A percentile compares a stretch with the other conserved stretches of the same genome.
Conservation (phyloP, 2,329 filamentous ascomycete genomes). For the Scedosporium minutisporum region DNA sequence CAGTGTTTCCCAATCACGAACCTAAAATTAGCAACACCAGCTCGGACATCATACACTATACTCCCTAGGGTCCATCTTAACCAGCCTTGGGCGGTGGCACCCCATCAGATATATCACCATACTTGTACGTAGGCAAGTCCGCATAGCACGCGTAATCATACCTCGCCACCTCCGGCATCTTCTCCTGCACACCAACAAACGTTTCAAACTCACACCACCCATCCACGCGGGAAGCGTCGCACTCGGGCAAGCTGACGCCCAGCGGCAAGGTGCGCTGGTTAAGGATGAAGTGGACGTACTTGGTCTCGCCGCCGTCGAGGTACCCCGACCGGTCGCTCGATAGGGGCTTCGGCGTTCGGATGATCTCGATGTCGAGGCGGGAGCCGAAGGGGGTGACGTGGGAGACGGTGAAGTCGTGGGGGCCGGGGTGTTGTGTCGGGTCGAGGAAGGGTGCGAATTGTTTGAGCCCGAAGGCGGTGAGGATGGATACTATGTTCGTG, state of each 20-base stretch:
- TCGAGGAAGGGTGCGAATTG: constrained; percentile 57
- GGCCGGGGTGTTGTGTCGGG: constrained; percentile 40
- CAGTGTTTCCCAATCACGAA: too few relatives aligned
- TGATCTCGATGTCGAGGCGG: constrained; percentile 64
- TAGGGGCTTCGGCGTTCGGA: constrained; percentile 56
- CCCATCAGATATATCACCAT: constrained; percentile 29
- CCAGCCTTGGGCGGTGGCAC: constrained; percentile 13
- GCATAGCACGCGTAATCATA: constrained; percentile 61
- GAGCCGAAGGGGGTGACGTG: constrained; percentile 64
- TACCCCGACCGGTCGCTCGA: constrained; percentile 45
- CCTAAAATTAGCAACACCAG: too few relatives aligned
- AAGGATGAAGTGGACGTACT: constrained; percentile 64
- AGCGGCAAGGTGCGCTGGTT: constrained; percentile 67
- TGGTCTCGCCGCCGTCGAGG: constrained; percentile 42
- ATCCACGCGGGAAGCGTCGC: constrained; percentile 52
- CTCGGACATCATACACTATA: background rate
- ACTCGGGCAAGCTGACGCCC: constrained; percentile 55
- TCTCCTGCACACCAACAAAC: constrained; percentile 54
- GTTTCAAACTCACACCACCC: constrained; percentile 68
- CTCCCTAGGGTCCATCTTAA: background rate
- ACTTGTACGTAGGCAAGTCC: constrained; percentile 28
- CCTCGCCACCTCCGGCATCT: constrained; percentile 45
- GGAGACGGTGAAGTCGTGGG: constrained; percentile 54
- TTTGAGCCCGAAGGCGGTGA: constrained; percentile 62
- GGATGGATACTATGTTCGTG: constrained; percentile 59